Conservation (phyloP, 2,329 filamentous ascomycete species). For the Penicillium italicum region DNA sequence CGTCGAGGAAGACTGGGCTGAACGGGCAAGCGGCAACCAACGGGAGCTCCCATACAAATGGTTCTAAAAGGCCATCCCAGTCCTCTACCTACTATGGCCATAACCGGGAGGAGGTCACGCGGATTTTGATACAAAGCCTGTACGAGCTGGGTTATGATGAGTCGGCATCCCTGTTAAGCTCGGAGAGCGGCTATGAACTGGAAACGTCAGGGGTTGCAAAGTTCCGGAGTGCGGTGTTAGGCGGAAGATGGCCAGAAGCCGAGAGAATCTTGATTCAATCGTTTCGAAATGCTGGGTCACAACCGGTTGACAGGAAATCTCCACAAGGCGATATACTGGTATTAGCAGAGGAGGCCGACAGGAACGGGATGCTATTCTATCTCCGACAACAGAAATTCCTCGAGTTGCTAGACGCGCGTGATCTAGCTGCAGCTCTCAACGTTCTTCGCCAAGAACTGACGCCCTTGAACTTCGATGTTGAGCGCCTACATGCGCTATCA, state of each 20-base stretch:
- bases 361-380: conserved; percentile 77
- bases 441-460: conserved; percentile 88
- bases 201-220: conserved; percentile 83
- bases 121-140: conserved; percentile 86
- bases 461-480: conserved; percentile 74
- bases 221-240: conserved; percentile 75
- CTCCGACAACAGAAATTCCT: conserved; percentile 92
- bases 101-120: conserved; percentile 85
- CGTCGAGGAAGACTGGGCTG: conserved; percentile 50
- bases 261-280: conserved; percentile 69
- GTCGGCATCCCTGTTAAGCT: conserved; percentile 70
- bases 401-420: conserved; percentile 74
- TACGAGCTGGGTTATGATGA: conserved; percentile 80
- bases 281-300: conserved; percentile 43
- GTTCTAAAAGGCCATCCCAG: conserved; percentile 32
- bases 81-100: conserved; percentile 70
- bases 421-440: conserved; percentile 69
- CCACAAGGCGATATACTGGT: conserved; percentile 58
- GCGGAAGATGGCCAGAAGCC: conserved; percentile 79
- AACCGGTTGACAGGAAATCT: conserved; percentile 27
- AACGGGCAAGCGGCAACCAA: conserved; percentile 55
- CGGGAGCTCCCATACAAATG: conserved; percentile 40
- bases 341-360: conserved; percentile 70
- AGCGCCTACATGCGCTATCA: conserved; percentile 76
- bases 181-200: conserved; percentile 81